phyloP scores from a whole-genome alignment of 164 flowering plant species.

The Malania oleifera region DNA sequence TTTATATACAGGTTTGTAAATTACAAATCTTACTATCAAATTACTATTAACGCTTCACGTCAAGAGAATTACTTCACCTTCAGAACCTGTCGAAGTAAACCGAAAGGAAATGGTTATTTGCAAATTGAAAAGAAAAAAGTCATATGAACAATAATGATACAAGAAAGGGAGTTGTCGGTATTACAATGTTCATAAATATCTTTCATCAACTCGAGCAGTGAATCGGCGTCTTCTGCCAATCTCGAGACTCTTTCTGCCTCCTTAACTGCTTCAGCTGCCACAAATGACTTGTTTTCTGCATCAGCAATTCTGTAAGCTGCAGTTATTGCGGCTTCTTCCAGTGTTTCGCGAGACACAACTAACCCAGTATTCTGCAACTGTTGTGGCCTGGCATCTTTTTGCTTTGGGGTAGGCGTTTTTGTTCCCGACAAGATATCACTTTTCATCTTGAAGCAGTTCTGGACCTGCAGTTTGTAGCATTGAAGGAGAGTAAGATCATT shows the following conservation, averaged over 20 bases:
- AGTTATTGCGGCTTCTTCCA: slow-evolving; percentile 49
- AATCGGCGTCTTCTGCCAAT: slow-evolving; percentile 66
- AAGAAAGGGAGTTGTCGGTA: background rate
- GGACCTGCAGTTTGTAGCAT: slow-evolving; percentile 43
- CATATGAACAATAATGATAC: background rate
- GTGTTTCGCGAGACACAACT: slow-evolving; percentile 15
- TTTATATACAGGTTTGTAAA: no score
- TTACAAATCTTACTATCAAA: no score
- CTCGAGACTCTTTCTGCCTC: slow-evolving; percentile 59
- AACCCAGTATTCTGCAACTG: slow-evolving; percentile 18
- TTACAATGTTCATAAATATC: slow-evolving; percentile 71
- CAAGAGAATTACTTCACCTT: slow-evolving; percentile 33
- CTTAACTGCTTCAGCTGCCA: slow-evolving; percentile 76
- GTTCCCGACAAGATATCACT: slow-evolving; percentile 22
- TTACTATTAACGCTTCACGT: slow-evolving; percentile 20
- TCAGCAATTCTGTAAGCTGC: slow-evolving; percentile 74
- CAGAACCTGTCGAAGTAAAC: slow-evolving; percentile 23
- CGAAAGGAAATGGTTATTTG: no score
- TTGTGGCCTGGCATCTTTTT: slow-evolving; percentile 29
- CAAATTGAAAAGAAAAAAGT: background rate
- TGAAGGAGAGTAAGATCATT: no score
- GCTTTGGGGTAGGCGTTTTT: slow-evolving; percentile 45
- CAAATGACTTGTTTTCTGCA: slow-evolving; percentile 65
- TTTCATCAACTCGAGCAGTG: slow-evolving; percentile 40
- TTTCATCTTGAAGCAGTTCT: slow-evolving; percentile 50